Percentiles rank a stretch among this genome's conserved stretches.
These are phyloP conservation scores for Parastagonospora avenae DNA, from an alignment of 2,329 filamentous ascomycete species.

Conservation along the genomic window DNA sequence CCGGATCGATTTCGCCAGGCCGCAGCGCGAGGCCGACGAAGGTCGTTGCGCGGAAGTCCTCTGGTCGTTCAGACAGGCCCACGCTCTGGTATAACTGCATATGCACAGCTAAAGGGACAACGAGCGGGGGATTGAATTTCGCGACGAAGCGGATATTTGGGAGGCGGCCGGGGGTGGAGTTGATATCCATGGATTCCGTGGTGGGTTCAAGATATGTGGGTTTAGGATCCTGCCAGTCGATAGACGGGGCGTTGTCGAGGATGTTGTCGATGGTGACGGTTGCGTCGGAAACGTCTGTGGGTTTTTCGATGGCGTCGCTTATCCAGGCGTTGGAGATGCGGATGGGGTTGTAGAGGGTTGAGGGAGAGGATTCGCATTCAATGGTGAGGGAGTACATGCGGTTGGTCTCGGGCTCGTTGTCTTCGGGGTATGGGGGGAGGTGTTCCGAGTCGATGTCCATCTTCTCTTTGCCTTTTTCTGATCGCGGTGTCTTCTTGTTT, in stretches of 20 bases:
- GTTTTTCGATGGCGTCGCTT: slow-evolving; percentile 67
- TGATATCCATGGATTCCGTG: slow-evolving; percentile 58
- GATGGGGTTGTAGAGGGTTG: slow-evolving; percentile 62
- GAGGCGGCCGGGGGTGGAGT: slow-evolving; percentile 61
- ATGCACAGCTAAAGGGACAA: slow-evolving; percentile 69
- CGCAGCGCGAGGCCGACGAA: slow-evolving; percentile 58
- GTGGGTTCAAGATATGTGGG: slow-evolving; percentile 58
- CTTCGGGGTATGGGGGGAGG: slow-evolving; percentile 26
- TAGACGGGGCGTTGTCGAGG: slow-evolving; percentile 50
- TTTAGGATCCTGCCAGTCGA: slow-evolving; percentile 76
- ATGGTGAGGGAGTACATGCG: slow-evolving; percentile 71
- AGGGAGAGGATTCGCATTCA: slow-evolving; percentile 61
- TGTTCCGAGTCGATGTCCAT: slow-evolving; percentile 40
- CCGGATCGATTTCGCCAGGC: slow-evolving; percentile 56
- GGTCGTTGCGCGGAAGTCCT: slow-evolving; percentile 56
- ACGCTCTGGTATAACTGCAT: slow-evolving; percentile 66
- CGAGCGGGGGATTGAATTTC: slow-evolving; percentile 73
- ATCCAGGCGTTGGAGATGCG: slow-evolving; percentile 78
- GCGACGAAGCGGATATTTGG: slow-evolving; percentile 77
- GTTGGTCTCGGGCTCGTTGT: slow-evolving; percentile 50
- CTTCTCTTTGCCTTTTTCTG: slow-evolving; percentile 45
- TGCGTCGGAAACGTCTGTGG: slow-evolving; percentile 46
- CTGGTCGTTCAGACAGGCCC: slow-evolving; percentile 59
- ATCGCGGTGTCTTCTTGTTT: slow-evolving; percentile 20
- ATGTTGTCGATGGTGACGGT: slow-evolving; percentile 43